These are phyloP conservation scores for Pleurotus eryngii DNA, from an alignment of 768 basidiomycete genomes.

Conservation along the genomic window DNA sequence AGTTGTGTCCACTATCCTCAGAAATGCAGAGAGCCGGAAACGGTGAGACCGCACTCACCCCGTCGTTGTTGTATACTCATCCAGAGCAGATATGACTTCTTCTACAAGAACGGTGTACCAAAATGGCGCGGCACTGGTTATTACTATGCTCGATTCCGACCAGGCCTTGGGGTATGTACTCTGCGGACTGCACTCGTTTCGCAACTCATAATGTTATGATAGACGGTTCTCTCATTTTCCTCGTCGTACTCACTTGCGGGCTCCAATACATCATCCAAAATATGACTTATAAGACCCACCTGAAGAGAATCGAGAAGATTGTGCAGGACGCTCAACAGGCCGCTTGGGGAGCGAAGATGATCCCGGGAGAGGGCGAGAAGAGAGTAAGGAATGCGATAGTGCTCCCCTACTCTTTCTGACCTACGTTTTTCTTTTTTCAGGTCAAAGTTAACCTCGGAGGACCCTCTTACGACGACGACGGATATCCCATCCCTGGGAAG, in stretches of 20 bases:
- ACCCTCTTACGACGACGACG: constrained; percentile 52
- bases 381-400: constrained; percentile 47
- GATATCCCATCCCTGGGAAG: constrained; percentile 44
- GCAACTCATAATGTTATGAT: constrained; percentile 3
- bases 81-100: constrained; percentile 73
- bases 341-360: constrained; percentile 82
- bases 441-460: constrained; percentile 72
- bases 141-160: constrained; percentile 94
- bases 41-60: constrained; percentile 42
- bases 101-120: constrained; percentile 97
- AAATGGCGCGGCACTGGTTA: constrained; percentile 96
- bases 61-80: constrained; percentile 4
- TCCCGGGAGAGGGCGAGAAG: constrained; percentile 57
- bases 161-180: constrained; percentile 72
- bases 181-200: not conserved
- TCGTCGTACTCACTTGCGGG: constrained; percentile 71
- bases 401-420: not conserved
- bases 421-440: constrained; percentile 28
- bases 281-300: constrained; percentile 73
- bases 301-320: constrained; percentile 63
- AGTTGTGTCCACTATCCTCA: constrained; percentile 77
- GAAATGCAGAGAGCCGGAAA: constrained; percentile 71
- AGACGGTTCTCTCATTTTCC: constrained; percentile 74
- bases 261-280: constrained; percentile 80
- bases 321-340: constrained; percentile 58